Percentiles rank a stretch among this genome's conserved stretches.
phyloP scores from a whole-genome alignment of 805 yeast genomes.

The Zygosaccharomyces bailii region DNA sequence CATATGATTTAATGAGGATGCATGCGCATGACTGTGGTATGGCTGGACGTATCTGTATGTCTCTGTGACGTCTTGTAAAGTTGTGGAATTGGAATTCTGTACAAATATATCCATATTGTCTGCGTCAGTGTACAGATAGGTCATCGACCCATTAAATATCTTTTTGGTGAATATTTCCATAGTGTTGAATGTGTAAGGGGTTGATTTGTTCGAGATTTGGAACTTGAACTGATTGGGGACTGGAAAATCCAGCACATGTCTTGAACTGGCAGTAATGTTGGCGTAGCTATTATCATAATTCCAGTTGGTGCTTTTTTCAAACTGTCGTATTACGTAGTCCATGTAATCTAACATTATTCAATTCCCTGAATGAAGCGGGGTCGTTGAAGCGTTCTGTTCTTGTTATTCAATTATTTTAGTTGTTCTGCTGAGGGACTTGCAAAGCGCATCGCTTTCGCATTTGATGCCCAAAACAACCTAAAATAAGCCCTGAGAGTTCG shows the following conservation, averaged over 20 bases:
- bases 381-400: background rate
- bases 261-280: constrained; percentile 67
- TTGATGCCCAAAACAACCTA: background rate
- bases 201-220: constrained; percentile 65
- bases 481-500: background rate
- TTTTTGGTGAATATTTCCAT: constrained; percentile 62
- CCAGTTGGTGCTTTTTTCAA: constrained; percentile 72
- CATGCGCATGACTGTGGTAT: constrained; percentile 21
- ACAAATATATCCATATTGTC: constrained; percentile 49
- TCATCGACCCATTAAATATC: constrained; percentile 72
- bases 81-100: constrained; percentile 46
- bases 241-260: constrained; percentile 63
- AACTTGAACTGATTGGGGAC: constrained; percentile 66
- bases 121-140: constrained; percentile 70
- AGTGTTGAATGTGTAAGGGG: constrained; percentile 68
- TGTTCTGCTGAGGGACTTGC: background rate
- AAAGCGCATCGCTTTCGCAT: background rate
- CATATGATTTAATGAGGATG: constrained; percentile 11
- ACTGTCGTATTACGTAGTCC: constrained; percentile 79
- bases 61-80: constrained; percentile 63
- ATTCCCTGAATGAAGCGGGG: background rate
- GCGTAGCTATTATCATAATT: constrained; percentile 73
- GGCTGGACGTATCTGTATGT: constrained; percentile 64
- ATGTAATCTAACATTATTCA: constrained; percentile 68
- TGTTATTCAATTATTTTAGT: background rate